These are phyloP conservation scores for Beta macrorhiza DNA, from an alignment of 179 eudicot species.

Conservation along the genomic window DNA sequence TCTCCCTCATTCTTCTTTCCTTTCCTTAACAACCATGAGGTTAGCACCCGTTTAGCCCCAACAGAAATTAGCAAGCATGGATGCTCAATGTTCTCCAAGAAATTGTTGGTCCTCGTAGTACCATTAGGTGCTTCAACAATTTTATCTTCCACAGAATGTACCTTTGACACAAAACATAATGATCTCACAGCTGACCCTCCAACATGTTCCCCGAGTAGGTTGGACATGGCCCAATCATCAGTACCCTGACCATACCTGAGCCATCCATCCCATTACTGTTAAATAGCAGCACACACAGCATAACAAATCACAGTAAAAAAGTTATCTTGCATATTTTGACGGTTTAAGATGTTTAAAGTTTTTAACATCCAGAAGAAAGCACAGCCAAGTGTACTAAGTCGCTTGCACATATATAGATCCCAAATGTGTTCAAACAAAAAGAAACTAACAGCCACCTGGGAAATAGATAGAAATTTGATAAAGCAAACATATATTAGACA, in stretches of 20 bases:
- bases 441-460: neutral
- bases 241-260: constrained; percentile 58
- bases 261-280: constrained; percentile 22
- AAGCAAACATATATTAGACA: constrained; percentile 1
- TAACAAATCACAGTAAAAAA: neutral
- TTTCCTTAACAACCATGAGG: constrained; percentile 73
- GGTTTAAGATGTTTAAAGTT: neutral
- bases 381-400: neutral
- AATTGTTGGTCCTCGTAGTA: constrained; percentile 22
- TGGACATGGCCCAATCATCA: constrained; percentile 70
- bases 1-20: constrained; percentile 30
- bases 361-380: neutral
- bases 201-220: constrained; percentile 94
- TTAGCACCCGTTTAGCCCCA: constrained; percentile 92
- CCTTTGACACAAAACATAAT: constrained; percentile 66
- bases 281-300: constrained; percentile 10
- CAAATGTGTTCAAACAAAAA: neutral
- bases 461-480: neutral
- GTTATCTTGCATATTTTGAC: neutral
- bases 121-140: constrained; percentile 33
- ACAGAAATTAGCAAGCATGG: constrained; percentile 76
- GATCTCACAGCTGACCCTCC: constrained; percentile 99
- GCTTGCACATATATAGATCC: neutral
- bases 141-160: constrained; percentile 45
- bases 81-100: constrained; percentile 42